Evolutionary conservation across 1,139 yeast genomes (phyloP), one percentile per base, ranked within the genome.

Genomic region (Taphrina populina): DNA sequence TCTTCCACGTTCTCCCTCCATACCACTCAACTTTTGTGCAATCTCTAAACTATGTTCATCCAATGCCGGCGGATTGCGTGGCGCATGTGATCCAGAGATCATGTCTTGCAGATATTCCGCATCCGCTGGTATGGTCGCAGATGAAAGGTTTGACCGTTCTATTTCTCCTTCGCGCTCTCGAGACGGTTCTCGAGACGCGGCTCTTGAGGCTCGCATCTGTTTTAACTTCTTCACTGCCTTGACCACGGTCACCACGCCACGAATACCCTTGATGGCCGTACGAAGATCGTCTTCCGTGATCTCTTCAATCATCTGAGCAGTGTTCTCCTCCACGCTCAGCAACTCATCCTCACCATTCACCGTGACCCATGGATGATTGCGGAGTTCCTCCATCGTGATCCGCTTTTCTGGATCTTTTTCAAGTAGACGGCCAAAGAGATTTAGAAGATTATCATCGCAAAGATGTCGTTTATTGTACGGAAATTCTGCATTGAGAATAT

Each of bases 321-420:
- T 67, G 61, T 73, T 73, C 58, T 72, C 76, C 36, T 70, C 74
- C 15, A 57, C 56, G 3, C 70, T 61, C 11, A 73, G 64, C 46
- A 73, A 64, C 21, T 58, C 59, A 60, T 73, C 76, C 15, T 65
- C 62, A 21, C 82, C 71, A 23, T 62, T 45, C 35, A 64, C 62
- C 3, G 75, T 73, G 27, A 73, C 73, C 92, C 92, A 84, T 30
- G 76, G 75, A 63, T 83, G 87, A 54, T 72, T 52, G 23, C 83
- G 70, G 30, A 84, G 69, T 37, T 76, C 70, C 35, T 70, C 69
- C 55, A 86, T 84, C 45, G 75, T 71, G 21, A 75, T 75, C 56
- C 94, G 70, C 45, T 75, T 69, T 34, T 68, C 71, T 1, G 87
- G 83, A 60, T 80, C 79, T 66, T 81, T 81, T 62, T 78, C 68